phyloP scores from a whole-genome alignment of 371 early-diverging fungal species.

The Haplosporangium sp. region DNA sequence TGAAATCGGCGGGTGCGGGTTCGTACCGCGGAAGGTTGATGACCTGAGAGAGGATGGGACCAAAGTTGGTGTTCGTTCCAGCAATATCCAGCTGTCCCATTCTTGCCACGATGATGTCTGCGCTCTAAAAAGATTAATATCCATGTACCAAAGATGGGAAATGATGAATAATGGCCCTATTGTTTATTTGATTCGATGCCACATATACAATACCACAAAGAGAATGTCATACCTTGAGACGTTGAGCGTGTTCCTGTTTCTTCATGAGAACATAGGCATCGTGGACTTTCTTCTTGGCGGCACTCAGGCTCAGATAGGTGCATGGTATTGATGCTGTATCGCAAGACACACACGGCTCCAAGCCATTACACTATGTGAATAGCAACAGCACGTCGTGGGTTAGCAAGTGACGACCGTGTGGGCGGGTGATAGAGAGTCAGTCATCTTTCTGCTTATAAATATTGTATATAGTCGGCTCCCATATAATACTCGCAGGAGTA shows the following conservation, averaged over 20 bases:
- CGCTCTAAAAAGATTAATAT: conserved; percentile 12
- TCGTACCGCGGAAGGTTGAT: conserved; percentile 53
- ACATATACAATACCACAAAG: neutral
- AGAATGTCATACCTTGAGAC: conserved; percentile 31
- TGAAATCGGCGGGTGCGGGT: conserved; percentile 33
- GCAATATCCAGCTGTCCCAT: conserved; percentile 42
- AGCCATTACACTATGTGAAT: conserved; percentile 44
- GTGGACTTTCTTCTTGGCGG: conserved; percentile 30
- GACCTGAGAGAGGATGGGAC: conserved; percentile 42
- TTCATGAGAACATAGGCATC: conserved; percentile 40
- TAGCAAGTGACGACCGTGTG: neutral
- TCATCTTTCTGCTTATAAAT: neutral
- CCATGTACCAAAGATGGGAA: neutral
- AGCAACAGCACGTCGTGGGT: neutral
- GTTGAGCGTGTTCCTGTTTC: conserved; percentile 29
- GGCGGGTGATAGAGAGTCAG: neutral
- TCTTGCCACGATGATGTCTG: conserved; percentile 43
- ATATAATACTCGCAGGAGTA: neutral
- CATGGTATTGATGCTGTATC: conserved; percentile 18
- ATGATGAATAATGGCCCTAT: neutral
- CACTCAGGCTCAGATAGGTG: conserved; percentile 35
- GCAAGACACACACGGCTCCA: conserved; percentile 50
- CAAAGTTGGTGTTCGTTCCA: conserved; percentile 46
- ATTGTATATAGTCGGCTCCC: neutral
- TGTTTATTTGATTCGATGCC: neutral